Conservation (phyloP, 73 alveolate genomes). For the Uronychia binucleata region DNA sequence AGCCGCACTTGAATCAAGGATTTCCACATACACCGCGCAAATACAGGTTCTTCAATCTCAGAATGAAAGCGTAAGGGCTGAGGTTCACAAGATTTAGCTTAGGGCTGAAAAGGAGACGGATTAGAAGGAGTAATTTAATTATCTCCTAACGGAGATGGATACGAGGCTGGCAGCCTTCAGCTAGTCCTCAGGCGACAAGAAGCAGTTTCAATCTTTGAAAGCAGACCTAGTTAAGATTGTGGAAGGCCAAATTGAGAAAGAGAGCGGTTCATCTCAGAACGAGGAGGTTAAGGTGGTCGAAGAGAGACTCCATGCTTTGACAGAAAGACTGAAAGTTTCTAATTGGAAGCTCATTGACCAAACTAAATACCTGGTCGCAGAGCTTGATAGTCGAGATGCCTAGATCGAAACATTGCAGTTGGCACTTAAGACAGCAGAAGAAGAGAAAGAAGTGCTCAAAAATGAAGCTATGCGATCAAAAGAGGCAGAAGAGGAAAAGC, state of each 20-base stretch:
- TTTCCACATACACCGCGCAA: not conserved
- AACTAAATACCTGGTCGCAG: not conserved
- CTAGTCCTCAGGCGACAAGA: not conserved
- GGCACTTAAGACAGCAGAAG: not conserved
- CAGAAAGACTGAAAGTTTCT: not conserved
- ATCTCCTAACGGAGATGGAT: not conserved
- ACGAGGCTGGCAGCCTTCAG: not conserved
- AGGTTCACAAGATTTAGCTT: not conserved
- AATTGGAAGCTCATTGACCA: not conserved
- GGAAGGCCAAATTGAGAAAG: not conserved
- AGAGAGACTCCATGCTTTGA: not conserved
- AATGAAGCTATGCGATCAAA: not conserved
- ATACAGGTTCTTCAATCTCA: too few species aligned
- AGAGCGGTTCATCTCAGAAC: not conserved
- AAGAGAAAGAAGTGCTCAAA: not conserved
- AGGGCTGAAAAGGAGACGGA: not conserved
- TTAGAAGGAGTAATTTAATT: not conserved
- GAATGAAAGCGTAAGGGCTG: not conserved
- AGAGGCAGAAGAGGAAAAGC: not conserved
- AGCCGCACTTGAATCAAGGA: too few species aligned
- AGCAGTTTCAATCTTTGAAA: not conserved
- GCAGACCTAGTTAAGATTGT: not conserved
- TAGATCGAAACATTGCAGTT: not conserved
- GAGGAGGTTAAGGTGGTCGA: not conserved
- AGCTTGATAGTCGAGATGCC: not conserved